phyloP scores from a whole-genome alignment of 2,329 filamentous ascomycete species.

The Stylonectria norvegica region DNA sequence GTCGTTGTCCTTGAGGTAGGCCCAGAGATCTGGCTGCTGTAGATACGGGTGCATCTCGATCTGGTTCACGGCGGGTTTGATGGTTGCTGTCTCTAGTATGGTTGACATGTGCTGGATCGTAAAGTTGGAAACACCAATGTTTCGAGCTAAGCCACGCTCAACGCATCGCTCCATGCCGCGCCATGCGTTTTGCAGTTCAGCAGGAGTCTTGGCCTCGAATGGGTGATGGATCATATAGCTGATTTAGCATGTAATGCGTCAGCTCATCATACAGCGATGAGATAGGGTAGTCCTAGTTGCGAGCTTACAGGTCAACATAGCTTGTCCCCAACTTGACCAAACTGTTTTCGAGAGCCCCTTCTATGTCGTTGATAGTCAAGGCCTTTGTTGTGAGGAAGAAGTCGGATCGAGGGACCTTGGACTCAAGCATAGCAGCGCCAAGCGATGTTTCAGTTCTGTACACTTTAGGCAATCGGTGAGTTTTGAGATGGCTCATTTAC shows the following conservation, averaged over 20 bases:
- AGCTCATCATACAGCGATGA: not conserved
- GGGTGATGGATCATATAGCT: conserved; percentile 1
- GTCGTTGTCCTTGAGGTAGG: conserved; percentile 4
- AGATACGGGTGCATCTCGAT: conserved; percentile 18
- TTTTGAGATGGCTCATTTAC: not conserved
- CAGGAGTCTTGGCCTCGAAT: not conserved
- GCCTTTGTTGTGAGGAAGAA: conserved; percentile 7
- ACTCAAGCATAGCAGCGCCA: conserved; percentile 3
- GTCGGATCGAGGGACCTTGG: not conserved
- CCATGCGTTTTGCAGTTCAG: conserved; percentile 1
- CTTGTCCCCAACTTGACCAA: not conserved
- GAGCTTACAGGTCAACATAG: conserved; percentile 2
- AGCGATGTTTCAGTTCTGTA: conserved; percentile 5
- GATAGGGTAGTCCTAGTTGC: not conserved
- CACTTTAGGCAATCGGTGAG: not conserved
- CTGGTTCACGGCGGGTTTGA: conserved; percentile 13
- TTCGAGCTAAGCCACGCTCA: conserved; percentile 1
- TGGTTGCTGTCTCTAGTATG: conserved; percentile 5
- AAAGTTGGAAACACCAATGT: conserved; percentile 16
- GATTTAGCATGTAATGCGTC: not conserved
- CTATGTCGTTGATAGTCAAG: not conserved
- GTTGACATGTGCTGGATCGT: conserved; percentile 7
- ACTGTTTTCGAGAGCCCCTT: not conserved
- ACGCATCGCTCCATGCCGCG: conserved; percentile 3
- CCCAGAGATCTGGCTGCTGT: conserved; percentile 4